Percentiles rank a stretch among this genome's conserved stretches.
Conservation (phyloP, 2,329 filamentous ascomycete species). For the Pseudogymnoascus verrucosus region DNA sequence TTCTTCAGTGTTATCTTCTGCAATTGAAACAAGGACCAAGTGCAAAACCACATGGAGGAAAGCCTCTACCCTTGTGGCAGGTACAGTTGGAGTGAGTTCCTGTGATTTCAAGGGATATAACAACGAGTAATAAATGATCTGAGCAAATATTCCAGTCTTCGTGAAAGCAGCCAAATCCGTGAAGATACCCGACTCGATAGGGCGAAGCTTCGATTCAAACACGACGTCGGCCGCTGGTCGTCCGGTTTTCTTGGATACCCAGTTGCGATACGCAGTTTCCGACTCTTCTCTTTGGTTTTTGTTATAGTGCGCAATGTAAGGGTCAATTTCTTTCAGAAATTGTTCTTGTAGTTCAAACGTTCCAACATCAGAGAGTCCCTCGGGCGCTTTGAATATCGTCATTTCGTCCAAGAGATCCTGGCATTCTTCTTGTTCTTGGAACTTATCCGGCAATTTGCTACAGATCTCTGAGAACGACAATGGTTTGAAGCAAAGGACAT, state of each 20-base stretch:
- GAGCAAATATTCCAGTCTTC: constrained; percentile 74
- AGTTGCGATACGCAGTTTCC: constrained; percentile 78
- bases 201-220: constrained; percentile 76
- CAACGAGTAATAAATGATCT: constrained; percentile 82
- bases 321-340: constrained; percentile 81
- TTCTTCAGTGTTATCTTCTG: constrained; percentile 65
- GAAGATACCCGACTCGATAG: constrained; percentile 72
- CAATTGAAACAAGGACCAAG: constrained; percentile 73
- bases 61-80: constrained; percentile 75
- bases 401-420: constrained; percentile 77
- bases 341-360: constrained; percentile 88
- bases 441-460: constrained; percentile 76
- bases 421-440: constrained; percentile 84
- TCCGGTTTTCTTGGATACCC: constrained; percentile 80
- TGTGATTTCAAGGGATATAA: constrained; percentile 68
- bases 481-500: constrained; percentile 93
- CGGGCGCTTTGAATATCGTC: constrained; percentile 80
- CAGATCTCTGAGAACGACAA: constrained; percentile 90
- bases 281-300: constrained; percentile 97
- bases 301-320: constrained; percentile 91
- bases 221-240: constrained; percentile 76
- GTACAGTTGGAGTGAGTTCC: constrained; percentile 63
- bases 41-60: constrained; percentile 90
- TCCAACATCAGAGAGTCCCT: constrained; percentile 85
- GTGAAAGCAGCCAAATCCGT: constrained; percentile 71